Percentiles rank a stretch among this genome's conserved stretches.
phyloP scores from a whole-genome alignment of 306 rosid species.

The Benincasa hispida region DNA sequence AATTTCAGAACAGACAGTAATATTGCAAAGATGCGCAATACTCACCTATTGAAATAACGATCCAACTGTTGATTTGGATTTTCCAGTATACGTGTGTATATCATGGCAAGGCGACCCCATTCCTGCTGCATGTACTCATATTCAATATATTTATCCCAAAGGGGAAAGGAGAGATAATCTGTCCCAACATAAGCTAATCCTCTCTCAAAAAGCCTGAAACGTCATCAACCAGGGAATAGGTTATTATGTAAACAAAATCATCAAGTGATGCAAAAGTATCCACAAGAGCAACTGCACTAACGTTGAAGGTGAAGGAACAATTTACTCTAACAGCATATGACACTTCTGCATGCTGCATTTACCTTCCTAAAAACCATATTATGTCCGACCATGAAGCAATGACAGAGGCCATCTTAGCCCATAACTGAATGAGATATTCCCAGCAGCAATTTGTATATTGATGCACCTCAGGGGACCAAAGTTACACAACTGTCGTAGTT shows the following conservation, averaged over 20 bases:
- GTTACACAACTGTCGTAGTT: constrained; percentile 54
- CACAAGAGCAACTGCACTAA: constrained; percentile 49
- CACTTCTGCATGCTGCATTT: constrained; percentile 98
- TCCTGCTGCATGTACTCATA: constrained; percentile 96
- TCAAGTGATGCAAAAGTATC: constrained; percentile 32
- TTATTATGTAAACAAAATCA: constrained; percentile 29
- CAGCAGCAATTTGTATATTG: constrained; percentile 98
- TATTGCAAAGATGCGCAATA: not conserved
- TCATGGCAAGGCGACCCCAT: constrained; percentile 83
- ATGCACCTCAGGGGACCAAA: constrained; percentile 80
- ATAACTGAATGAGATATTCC: constrained; percentile 95
- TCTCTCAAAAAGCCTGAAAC: constrained; percentile 93
- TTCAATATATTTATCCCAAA: constrained; percentile 97
- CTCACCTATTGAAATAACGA: constrained; percentile 82
- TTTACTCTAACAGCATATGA: constrained; percentile 83
- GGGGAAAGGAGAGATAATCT: constrained; percentile 85
- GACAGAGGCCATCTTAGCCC: constrained; percentile 98
- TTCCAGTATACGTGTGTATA: constrained; percentile 81
- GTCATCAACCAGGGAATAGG: constrained; percentile 12
- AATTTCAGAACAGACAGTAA: not conserved
- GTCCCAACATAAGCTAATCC: constrained; percentile 95
- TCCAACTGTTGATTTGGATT: constrained; percentile 94
- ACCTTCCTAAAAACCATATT: constrained; percentile 96
- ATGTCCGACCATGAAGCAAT: constrained; percentile 93
- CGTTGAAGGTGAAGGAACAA: constrained; percentile 66